Percentiles rank a stretch among this genome's conserved stretches.
Evolutionary conservation across 306 rosid genomes (phyloP).

Genomic region (Vicia villosa): DNA sequence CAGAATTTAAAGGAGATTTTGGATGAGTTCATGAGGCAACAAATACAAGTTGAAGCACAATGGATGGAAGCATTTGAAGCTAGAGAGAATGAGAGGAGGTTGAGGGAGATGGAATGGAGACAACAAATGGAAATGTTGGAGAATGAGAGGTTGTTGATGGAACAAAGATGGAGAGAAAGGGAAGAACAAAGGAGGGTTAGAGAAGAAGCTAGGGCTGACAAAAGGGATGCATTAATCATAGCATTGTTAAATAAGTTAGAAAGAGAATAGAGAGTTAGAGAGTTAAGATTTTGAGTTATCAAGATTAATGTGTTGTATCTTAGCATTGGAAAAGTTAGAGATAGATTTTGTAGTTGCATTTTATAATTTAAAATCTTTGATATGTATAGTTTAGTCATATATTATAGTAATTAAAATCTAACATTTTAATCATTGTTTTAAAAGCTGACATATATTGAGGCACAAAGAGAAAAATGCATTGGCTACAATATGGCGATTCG

Average conservation of each 20-base stretch:
- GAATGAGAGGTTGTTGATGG: conserved; percentile 80
- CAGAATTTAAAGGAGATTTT: conserved; percentile 62
- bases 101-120: conserved; percentile 89
- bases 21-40: conserved; percentile 80
- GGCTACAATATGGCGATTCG: too few species aligned
- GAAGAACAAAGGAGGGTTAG: conserved; percentile 81
- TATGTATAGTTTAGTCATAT: conserved; percentile 32
- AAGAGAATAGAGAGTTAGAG: conserved; percentile 46
- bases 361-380: not conserved
- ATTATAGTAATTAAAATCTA: not conserved
- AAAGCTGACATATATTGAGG: too few species aligned
- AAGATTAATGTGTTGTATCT: not conserved
- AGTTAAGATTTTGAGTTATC: not conserved
- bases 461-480: too few species aligned
- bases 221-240: conserved; percentile 73
- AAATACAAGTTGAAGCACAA: conserved; percentile 64
- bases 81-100: conserved; percentile 74
- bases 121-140: conserved; percentile 77
- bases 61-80: conserved; percentile 83
- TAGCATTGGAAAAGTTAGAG: not conserved
- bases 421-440: not conserved
- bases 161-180: conserved; percentile 86
- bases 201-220: conserved; percentile 95
- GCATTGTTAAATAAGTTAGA: conserved; percentile 64
- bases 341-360: not conserved